Base-by-base conservation (phyloP, 2,329 filamentous ascomycete species). In the Nemania diffusa region DNA sequence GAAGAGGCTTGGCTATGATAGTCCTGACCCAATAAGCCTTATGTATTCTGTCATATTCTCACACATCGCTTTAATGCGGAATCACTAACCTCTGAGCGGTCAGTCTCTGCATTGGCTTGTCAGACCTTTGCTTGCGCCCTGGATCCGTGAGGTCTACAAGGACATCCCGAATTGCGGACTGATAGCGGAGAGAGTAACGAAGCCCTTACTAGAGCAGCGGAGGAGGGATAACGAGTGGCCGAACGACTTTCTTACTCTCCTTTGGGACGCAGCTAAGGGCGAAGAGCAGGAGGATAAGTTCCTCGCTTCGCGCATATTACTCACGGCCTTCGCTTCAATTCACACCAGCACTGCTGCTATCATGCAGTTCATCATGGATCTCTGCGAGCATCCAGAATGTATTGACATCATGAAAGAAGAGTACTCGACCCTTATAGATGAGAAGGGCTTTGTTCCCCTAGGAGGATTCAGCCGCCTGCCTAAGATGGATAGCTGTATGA, bases 341-440 rank as follows among this genome's bases (percentile, higher is more conserved):
- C 75, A 77, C 53, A 77, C 74, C 0, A 76, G 70, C 24, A 71
- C 73, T 27, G 69, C 71, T 11, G 72, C 72, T n/a, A 69, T 68
- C 5, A 71, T 68, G 27, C 71, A 76, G 57, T 63, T 77, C 1
- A 66, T 78, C 3, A 76, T 72, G 52, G 75, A 78, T 65, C 69
- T 78, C 4, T 72, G 69, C 32, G 52, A 50, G 13, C 44, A 64
- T 8, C 81, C 80, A 0, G 80, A 84, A 64, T 79, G 78, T 66
- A 69, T 82, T 40, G 75, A 80, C n/a, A 75, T 78, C 3, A 67
- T 83, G n/a, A 75, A 81, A 3, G 73, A 81, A 22, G 81, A 84
- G 68, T 80, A 80, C 22, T 42, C 17, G 2, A 44, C 27, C 22
- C 44, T 71, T 15, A 24, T 56, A 5, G 48, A 67, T 5, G 64